Base-by-base conservation (phyloP, 495 filamentous ascomycete genomes). In the Bacidia rubella region DNA sequence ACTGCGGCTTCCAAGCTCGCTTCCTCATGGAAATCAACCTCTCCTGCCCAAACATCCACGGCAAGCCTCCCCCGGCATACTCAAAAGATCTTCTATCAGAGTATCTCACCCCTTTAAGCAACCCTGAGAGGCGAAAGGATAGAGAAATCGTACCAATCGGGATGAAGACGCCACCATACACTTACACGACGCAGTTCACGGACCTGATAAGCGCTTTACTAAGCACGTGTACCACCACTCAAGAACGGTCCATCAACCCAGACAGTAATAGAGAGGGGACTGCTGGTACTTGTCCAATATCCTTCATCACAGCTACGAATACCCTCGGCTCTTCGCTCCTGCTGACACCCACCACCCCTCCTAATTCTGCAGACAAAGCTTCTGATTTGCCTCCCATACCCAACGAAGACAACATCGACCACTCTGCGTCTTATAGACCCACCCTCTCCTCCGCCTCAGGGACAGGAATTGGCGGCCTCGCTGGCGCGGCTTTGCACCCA, bases 81-180 rank as follows among this genome's bases (percentile, higher is more conserved):
- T 70, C 70, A 7, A 58, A 63, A 9, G 40, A 53, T 0, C 60
- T 64, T 0, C 62, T 87, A 15, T 19, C 49, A 0, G 53, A 59
- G 17, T 85, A 84, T 56, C 62, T 86, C 2, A 25, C 42, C 0
- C 22, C 57, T 0, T 61, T 80, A n/a, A 54, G 57, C 11, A 42
- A 50, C 20, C 49, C 59, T 2, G 52, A 60, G 20, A 1, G 26
- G 19, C 10, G 17, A 11, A 39, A 29, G 0, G 15, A 5, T n/a
- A 3, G 1, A 1, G 19, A 12, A 9, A 20, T 15, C 25, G 53
- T 76, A 4, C 65, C 69, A 2, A 66, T 85, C 38, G 83, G 84
- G 0, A 63, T 87, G 43, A 87, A 87, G 57, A 79, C 74, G 2
- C 82, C 83, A 26, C 83, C 83, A 2, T 87, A 84, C 58, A 87